Conservation (phyloP, 2,329 filamentous ascomycete genomes). For the Aspergillus ruber region DNA sequence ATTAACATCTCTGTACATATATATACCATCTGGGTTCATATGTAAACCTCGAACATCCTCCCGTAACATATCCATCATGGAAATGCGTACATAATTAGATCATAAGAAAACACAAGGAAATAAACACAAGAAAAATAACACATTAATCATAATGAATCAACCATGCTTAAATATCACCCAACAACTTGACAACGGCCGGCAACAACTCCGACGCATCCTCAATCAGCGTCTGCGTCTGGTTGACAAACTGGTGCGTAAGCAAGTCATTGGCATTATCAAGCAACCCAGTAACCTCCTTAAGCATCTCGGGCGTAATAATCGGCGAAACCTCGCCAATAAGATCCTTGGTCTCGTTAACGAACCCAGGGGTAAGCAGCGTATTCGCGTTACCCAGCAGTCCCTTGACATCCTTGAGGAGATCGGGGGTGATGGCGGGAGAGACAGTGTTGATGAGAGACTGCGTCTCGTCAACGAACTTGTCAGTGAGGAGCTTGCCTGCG, state of each 20-base stretch:
- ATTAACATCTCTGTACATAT: no score
- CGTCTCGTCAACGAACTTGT: conserved; percentile 21
- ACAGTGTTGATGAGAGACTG: conserved; percentile 14
- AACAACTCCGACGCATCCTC: conserved; percentile 26
- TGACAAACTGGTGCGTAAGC: conserved; percentile 17
- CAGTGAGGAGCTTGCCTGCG: conserved; percentile 19
- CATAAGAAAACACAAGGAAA: no score
- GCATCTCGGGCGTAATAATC: conserved; percentile 21
- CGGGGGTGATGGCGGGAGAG: conserved; percentile 17
- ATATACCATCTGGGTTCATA: no score
- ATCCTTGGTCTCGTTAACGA: conserved; percentile 23
- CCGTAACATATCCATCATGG: no score
- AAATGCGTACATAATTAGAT: no score
- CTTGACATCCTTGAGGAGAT: conserved; percentile 22
- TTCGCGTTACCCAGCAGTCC: conserved; percentile 27
- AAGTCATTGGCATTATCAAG: conserved; percentile 13
- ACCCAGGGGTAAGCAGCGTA: conserved; percentile 21
- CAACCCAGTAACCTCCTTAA: conserved; percentile 18
- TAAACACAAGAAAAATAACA: no score
- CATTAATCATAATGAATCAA: no score
- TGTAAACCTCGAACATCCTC: no score
- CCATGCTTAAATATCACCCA: conserved; percentile 9
- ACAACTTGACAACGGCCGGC: conserved; percentile 22
- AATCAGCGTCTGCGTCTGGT: conserved; percentile 22
- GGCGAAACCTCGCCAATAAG: conserved; percentile 24